Conservation (phyloP, 2,329 filamentous ascomycete genomes). For the Colletotrichum destructivum region DNA sequence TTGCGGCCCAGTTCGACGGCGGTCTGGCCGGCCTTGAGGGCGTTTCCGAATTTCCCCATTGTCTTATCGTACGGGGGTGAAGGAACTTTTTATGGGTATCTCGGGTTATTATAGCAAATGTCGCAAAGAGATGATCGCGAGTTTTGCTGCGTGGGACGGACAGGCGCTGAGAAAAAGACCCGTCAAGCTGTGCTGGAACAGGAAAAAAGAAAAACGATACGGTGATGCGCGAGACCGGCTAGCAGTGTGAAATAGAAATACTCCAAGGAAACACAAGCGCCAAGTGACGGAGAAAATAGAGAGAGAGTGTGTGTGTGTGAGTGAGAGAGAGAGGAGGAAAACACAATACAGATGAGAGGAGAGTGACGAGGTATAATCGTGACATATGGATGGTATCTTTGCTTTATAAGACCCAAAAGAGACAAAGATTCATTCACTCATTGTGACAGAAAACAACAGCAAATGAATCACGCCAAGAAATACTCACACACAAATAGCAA, state of each 20-base stretch:
- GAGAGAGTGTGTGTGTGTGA: too few species aligned
- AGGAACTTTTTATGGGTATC: neutral
- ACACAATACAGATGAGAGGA: neutral
- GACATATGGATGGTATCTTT: neutral
- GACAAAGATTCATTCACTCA: constrained; percentile 27
- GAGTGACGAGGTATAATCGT: neutral
- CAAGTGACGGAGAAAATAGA: neutral
- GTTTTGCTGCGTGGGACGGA: neutral
- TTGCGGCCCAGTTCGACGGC: constrained; percentile 52
- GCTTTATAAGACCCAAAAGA: constrained; percentile 18
- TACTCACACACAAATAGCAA: constrained; percentile 14
- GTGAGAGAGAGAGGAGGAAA: neutral
- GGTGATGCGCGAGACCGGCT: constrained; percentile 2
- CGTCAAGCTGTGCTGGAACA: neutral
- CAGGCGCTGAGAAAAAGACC: neutral
- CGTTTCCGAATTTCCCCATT: constrained; percentile 51
- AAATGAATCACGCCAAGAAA: constrained; percentile 27
- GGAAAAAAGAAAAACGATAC: neutral
- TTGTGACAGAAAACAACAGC: neutral
- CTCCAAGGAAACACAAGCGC: constrained; percentile 14
- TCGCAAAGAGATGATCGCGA: neutral
- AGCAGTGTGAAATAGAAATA: constrained; percentile 21
- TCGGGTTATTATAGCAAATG: neutral
- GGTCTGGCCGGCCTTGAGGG: constrained; percentile 53
- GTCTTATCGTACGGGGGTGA: constrained; percentile 1